Evolutionary conservation across 768 basidiomycete genomes (phyloP).

Genomic region (Boletellus ananas): DNA sequence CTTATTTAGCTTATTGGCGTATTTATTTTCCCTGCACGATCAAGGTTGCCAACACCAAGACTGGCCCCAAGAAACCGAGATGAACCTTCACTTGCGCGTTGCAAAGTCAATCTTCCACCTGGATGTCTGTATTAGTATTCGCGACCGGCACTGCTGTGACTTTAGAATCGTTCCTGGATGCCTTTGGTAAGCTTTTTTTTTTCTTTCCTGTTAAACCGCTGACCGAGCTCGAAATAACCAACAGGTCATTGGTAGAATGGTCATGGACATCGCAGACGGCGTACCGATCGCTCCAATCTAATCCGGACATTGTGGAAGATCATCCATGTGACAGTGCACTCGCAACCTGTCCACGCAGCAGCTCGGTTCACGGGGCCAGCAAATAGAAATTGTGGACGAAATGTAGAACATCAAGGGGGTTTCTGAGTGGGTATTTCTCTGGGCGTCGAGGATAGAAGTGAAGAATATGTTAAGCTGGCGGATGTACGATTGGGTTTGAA

Average conservation of each 20-base stretch:
- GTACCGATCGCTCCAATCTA: too few species aligned
- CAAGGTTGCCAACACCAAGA: neutral
- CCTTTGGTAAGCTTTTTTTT: conserved; percentile 23
- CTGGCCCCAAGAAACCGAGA: neutral
- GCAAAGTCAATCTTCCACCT: neutral
- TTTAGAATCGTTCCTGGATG: neutral
- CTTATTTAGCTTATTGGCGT: conserved; percentile 11
- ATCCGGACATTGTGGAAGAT: too few species aligned
- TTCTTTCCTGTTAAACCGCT: neutral
- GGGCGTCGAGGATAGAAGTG: neutral
- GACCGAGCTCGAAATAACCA: neutral
- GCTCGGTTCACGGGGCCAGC: neutral
- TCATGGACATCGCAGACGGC: too few species aligned
- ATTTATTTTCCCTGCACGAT: conserved; percentile 4
- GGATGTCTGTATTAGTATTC: conserved; percentile 2
- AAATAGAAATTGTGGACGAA: neutral
- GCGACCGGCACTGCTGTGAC: conserved; percentile 1
- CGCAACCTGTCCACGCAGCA: neutral
- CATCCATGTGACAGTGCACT: neutral
- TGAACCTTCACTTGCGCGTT: neutral
- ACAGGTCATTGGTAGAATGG: conserved; percentile 53
- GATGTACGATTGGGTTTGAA: neutral
- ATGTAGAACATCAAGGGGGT: neutral
- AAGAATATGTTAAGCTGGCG: neutral
- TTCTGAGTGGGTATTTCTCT: neutral